Conservation (phyloP, 2,329 filamentous ascomycete genomes). For the Verticillium alfalfae region DNA sequence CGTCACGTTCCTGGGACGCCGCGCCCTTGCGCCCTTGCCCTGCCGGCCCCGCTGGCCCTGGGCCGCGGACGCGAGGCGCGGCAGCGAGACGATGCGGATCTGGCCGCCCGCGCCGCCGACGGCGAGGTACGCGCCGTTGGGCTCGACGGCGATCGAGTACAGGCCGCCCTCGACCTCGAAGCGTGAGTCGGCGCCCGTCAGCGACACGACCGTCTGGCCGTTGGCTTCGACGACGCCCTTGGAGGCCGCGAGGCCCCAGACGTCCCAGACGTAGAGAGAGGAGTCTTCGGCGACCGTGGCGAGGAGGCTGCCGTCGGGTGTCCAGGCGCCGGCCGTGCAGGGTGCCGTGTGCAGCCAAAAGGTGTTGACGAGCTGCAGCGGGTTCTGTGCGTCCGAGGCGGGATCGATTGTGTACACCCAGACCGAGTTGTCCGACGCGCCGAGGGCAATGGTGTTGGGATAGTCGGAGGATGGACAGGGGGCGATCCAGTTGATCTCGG, state of each 20-base stretch:
- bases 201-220: constrained; percentile 63
- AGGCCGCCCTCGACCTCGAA: constrained; percentile 90
- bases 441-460: constrained; percentile 79
- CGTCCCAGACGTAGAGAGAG: constrained; percentile 88
- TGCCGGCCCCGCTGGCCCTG: constrained; percentile 19
- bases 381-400: constrained; percentile 45
- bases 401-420: constrained; percentile 91
- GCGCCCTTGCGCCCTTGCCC: constrained; percentile 23
- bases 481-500: constrained; percentile 88
- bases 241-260: constrained; percentile 71
- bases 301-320: constrained; percentile 77
- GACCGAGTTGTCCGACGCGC: constrained; percentile 84
- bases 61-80: constrained; percentile 41
- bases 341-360: constrained; percentile 86
- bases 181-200: constrained; percentile 78
- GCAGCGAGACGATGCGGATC: constrained; percentile 80
- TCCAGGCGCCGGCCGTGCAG: constrained; percentile 89
- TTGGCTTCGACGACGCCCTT: constrained; percentile 44
- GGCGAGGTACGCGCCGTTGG: constrained; percentile 71
- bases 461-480: constrained; percentile 67
- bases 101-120: constrained; percentile 84
- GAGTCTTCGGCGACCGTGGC: constrained; percentile 86
- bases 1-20: constrained; percentile 30
- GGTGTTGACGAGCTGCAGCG: constrained; percentile 75
- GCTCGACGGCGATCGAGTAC: constrained; percentile 81